Evolutionary conservation across 352 stramenopile species (phyloP), one percentile per base, ranked within the genome.

Genomic region (Detonula confervacea): DNA sequence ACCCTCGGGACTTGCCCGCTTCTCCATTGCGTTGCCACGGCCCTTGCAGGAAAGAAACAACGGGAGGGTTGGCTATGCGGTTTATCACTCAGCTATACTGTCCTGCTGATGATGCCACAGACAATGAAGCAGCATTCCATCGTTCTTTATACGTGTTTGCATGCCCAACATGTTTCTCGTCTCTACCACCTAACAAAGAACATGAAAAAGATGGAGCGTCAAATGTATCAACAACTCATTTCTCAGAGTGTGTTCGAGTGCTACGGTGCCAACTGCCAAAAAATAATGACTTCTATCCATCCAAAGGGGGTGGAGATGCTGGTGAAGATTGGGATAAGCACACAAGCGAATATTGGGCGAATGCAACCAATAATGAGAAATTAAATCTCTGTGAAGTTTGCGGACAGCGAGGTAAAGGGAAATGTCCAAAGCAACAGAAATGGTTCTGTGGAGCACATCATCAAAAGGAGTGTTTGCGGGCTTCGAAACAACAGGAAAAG

Each of bases 41-140:
- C 18, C 24, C 57, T 49, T 81, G 84, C 57, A 51, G 55, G 44
- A 59, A 89, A 18, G 80, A 95, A n/a, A 54, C 81, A 33, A 59
- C 29, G 18, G 35, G 60, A 42, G 60, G 66, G 27, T 77, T 70
- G 14, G 27, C 47, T 11, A 69, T 97, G 68, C 74, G 90, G 9
- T 96, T 97, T 62, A 77, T 97, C 54, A 60, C 96, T 18, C 96
- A 98, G 85, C 92, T 98, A 63, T 98, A 98, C 73, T 97, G 94
- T 67, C 96, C 96, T 39, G 83, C 96, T 35, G 95, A 98, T 81
- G 91, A 96, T 20, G 68, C 90, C 12, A 54, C 51, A 20, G 30
- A 47, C 3, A 81, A 80, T 55, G 33, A 79, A 20, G 87, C 96
- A 71, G 95, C 95, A 70, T 98, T 98, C 83, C 96, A 98, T 90